These are phyloP conservation scores for Stygiomarasmius scandens DNA, from an alignment of 1,284 basidiomycete species.

Conservation along the genomic window DNA sequence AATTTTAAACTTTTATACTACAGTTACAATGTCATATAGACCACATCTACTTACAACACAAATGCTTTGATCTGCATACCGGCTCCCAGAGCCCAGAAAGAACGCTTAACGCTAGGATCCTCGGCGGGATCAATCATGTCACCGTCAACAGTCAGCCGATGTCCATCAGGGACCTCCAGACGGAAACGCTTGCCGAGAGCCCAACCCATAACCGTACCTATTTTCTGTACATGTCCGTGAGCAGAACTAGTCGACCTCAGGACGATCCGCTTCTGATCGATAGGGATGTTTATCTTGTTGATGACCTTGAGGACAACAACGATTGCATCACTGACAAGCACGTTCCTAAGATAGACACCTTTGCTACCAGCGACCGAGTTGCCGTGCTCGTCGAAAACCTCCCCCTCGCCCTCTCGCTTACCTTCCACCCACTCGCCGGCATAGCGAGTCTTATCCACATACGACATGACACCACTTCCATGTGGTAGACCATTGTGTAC, in stretches of 20 bases:
- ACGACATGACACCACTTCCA: not conserved
- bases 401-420: not conserved
- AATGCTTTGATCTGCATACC: too few relatives aligned
- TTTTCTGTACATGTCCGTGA: not conserved
- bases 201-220: not conserved
- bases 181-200: not conserved
- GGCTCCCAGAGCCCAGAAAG: not conserved
- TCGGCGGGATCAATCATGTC: not conserved
- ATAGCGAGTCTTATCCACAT: not conserved
- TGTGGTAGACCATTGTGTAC: not conserved
- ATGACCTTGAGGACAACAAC: not conserved
- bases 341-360: not conserved
- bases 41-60: too few relatives aligned
- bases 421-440: not conserved
- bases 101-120: not conserved
- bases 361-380: not conserved
- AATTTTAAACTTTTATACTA: too few relatives aligned
- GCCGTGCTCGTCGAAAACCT: not conserved
- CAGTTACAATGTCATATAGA: too few relatives aligned
- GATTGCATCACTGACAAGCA: not conserved
- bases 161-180: not conserved
- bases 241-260: not conserved
- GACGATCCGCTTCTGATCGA: not conserved
- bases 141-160: not conserved
- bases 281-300: not conserved